These are phyloP conservation scores for Gardenia jasminoides DNA, from an alignment of 257 asterid genomes.

Conservation along the genomic window DNA sequence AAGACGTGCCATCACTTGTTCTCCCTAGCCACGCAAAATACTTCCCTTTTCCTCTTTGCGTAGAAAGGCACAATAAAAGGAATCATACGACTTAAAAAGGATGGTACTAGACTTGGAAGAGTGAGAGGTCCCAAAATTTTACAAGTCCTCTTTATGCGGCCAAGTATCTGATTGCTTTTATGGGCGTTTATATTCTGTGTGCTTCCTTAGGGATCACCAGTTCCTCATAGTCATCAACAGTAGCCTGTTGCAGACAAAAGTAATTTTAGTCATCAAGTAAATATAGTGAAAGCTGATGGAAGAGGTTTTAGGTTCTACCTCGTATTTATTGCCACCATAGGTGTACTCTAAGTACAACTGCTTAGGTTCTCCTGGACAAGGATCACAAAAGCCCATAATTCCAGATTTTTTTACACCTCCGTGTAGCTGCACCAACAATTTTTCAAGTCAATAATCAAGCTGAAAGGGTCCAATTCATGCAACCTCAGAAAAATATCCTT, in stretches of 20 bases:
- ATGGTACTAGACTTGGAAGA: not conserved
- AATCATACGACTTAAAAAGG: not conserved
- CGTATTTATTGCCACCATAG: slow-evolving; percentile 44
- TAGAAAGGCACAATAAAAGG: not conserved
- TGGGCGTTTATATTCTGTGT: slow-evolving; percentile 38
- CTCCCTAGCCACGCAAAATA: not conserved
- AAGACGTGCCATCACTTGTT: not conserved
- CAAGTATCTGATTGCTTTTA: not conserved
- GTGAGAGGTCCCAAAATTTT: slow-evolving; percentile 6
- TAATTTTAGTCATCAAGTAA: slow-evolving; percentile 6
- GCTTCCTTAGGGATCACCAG: slow-evolving; percentile 68
- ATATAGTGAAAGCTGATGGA: not conserved
- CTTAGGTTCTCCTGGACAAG: slow-evolving; percentile 90
- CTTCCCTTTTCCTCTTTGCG: not conserved
- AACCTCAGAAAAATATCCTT: not conserved
- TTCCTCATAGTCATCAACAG: slow-evolving; percentile 69
- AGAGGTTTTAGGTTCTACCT: slow-evolving; percentile 45
- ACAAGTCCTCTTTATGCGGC: not conserved
- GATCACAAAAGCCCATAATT: slow-evolving; percentile 99
- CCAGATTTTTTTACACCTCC: slow-evolving; percentile 91
- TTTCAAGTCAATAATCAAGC: not conserved
- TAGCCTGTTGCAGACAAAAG: slow-evolving; percentile 46
- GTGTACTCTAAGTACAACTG: slow-evolving; percentile 68
- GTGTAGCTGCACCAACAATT: slow-evolving; percentile 60
- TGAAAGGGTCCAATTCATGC: not conserved